Conservation (phyloP, 2,329 filamentous ascomycete species). For the Emericellopsis cladophorae region DNA sequence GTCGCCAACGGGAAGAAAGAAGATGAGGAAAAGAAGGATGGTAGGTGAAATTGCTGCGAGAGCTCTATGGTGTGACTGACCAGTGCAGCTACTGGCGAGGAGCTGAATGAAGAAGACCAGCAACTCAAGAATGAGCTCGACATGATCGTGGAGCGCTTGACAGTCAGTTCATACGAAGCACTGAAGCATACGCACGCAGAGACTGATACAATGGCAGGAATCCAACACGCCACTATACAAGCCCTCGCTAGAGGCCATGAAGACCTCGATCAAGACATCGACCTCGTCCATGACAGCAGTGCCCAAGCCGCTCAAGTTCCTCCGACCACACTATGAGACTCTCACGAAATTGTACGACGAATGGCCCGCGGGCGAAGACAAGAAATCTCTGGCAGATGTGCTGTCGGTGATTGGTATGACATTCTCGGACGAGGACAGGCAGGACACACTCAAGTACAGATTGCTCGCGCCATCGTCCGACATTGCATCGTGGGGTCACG, state of each 20-base stretch:
- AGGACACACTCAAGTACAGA: slow-evolving; percentile 94
- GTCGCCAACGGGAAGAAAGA: slow-evolving; percentile 65
- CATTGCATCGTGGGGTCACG: slow-evolving; percentile 94
- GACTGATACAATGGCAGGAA: slow-evolving; percentile 44
- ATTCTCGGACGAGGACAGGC: slow-evolving; percentile 88
- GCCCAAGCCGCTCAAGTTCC: slow-evolving; percentile 94
- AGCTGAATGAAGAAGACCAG: slow-evolving; percentile 95
- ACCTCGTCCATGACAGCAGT: slow-evolving; percentile 99
- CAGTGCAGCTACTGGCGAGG: slow-evolving; percentile 45
- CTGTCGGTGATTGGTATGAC: slow-evolving; percentile 98
- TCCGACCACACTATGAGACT: slow-evolving; percentile 89
- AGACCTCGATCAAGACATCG: slow-evolving; percentile 96
- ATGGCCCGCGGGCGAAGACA: slow-evolving; percentile 76
- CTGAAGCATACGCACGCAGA: neutral
- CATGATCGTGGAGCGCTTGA: slow-evolving; percentile 92
- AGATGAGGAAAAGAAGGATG: slow-evolving; percentile 43
- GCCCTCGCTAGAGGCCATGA: slow-evolving; percentile 88
- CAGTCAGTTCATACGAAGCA: slow-evolving; percentile 36
- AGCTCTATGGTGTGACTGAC: neutral
- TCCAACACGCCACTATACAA: slow-evolving; percentile 79
- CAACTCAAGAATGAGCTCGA: slow-evolving; percentile 97
- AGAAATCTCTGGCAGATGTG: slow-evolving; percentile 85
- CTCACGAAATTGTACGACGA: slow-evolving; percentile 79
- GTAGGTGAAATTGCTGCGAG: slow-evolving; percentile 17
- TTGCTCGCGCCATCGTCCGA: slow-evolving; percentile 82